Evolutionary conservation across 176 grass and related monocot genomes (phyloP), one percentile per base, ranked within the genome.

Genomic region (Typha latifolia): DNA sequence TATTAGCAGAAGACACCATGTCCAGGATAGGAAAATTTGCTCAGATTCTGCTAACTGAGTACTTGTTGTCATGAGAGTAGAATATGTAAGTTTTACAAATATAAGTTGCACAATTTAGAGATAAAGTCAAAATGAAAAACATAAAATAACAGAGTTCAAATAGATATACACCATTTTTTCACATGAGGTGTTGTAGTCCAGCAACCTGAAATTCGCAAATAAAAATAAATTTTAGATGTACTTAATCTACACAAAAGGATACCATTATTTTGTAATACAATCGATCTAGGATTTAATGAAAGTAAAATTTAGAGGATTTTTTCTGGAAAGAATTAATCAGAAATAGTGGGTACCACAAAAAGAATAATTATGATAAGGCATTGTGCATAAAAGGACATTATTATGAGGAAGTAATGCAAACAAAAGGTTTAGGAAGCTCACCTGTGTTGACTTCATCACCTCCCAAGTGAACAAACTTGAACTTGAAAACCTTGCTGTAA

Each of bases 401-500:
- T 43, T 43, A 43, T 0, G 37, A 9, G 37, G 37, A 43, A 43
- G 5, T 22, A 21, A 59, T 59, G 10, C 11, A 59, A 59, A 59
- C 53, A 59, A 59, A 59, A 59, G 53, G 10, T 16, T 48, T 14
- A 26, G 18, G 12, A 29, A 61, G 34, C 91, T 91, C 88, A 91
- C 91, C 78, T 74, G 87, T 88, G 56, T 85, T 81, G 7, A 96
- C 91, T 88, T 96, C 91, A 79, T 96, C 87, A 72, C 91, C 91
- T 1, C 91, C 91, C 72, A 96, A 81, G 62, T 96, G 91, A 18
- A 81, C 87, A 85, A 91, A 88, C 63, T 83, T 96, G 71, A 96
- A 96, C 68, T 96, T 96, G 59, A 96, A 96, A 83, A 96, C 62
- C 82, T 91, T 91, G 66, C 82, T 81, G 78, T 91, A 96, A 89